Percentiles rank a stretch among this genome's conserved stretches.
Evolutionary conservation across 2,329 filamentous ascomycete species (phyloP).

Genomic region (Paraconiothyrium brasiliense): DNA sequence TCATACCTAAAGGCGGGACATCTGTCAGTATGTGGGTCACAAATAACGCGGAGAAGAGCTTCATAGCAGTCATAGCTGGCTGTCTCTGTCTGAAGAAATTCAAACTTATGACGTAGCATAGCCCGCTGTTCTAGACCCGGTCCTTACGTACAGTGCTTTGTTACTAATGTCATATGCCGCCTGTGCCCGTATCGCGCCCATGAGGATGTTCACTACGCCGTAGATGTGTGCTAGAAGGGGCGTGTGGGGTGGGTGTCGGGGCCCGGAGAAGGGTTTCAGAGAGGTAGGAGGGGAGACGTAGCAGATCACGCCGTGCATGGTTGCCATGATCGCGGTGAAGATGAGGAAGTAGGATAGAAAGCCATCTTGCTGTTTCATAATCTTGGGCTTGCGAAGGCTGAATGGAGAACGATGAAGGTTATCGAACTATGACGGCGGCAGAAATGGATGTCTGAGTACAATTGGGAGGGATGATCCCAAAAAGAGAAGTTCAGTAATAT

Average conservation of each 20-base stretch:
- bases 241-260: constrained; percentile 4
- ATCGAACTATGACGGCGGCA: neutral
- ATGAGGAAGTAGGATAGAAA: constrained; percentile 10
- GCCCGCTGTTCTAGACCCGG: no score
- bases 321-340: constrained; percentile 10
- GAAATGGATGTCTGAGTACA: neutral
- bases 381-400: neutral
- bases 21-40: no score
- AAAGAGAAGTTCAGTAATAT: neutral
- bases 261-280: constrained; percentile 15
- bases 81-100: no score
- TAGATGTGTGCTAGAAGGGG: constrained; percentile 19
- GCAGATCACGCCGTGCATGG: constrained; percentile 17
- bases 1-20: neutral
- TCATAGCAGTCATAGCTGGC: no score
- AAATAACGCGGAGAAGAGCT: no score
- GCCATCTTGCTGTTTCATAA: neutral
- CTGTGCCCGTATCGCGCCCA: constrained; percentile 18
- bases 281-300: constrained; percentile 17
- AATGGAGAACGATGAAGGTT: neutral
- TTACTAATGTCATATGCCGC: constrained; percentile 17
- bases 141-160: constrained; percentile 7
- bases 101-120: no score
- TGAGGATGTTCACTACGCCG: constrained; percentile 17
- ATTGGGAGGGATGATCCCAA: no score